Conservation (phyloP, 768 basidiomycete genomes). For the Lentinula lateritia region DNA sequence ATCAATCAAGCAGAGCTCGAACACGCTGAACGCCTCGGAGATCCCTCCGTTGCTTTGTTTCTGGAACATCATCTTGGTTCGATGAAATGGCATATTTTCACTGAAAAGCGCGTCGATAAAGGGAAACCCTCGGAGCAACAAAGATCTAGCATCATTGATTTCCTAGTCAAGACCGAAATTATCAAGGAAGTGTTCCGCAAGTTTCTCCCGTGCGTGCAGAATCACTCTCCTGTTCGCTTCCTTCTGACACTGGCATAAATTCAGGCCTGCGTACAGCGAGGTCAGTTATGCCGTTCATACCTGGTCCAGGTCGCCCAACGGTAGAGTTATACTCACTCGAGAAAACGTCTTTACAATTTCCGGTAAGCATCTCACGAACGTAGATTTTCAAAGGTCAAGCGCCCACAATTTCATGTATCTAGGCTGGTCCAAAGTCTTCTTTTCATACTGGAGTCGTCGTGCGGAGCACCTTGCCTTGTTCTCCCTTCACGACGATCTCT, state of each 20-base stretch:
- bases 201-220: slow-evolving; percentile 40
- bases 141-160: slow-evolving; percentile 41
- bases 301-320: slow-evolving; percentile 31
- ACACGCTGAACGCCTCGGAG: neutral
- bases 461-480: slow-evolving; percentile 45
- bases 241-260: neutral
- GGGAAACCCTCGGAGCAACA: neutral
- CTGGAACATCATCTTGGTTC: neutral
- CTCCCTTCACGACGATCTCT: slow-evolving; percentile 31
- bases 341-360: slow-evolving; percentile 41
- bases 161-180: slow-evolving; percentile 47
- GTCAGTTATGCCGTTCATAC: slow-evolving; percentile 40
- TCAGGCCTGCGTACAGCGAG: slow-evolving; percentile 48
- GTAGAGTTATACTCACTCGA: slow-evolving; percentile 40
- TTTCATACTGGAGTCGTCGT: slow-evolving; percentile 50
- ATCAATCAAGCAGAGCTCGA: neutral
- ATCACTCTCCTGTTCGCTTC: neutral
- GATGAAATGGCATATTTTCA: neutral
- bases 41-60: neutral
- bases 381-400: neutral
- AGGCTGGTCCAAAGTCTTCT: slow-evolving; percentile 50
- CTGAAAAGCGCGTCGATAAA: neutral
- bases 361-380: neutral
- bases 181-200: slow-evolving; percentile 43
- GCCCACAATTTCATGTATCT: neutral